Percentiles rank a stretch among this genome's conserved stretches.
These are phyloP conservation scores for Begonia masoniana DNA, from an alignment of 306 rosid genomes.

Conservation along the genomic window DNA sequence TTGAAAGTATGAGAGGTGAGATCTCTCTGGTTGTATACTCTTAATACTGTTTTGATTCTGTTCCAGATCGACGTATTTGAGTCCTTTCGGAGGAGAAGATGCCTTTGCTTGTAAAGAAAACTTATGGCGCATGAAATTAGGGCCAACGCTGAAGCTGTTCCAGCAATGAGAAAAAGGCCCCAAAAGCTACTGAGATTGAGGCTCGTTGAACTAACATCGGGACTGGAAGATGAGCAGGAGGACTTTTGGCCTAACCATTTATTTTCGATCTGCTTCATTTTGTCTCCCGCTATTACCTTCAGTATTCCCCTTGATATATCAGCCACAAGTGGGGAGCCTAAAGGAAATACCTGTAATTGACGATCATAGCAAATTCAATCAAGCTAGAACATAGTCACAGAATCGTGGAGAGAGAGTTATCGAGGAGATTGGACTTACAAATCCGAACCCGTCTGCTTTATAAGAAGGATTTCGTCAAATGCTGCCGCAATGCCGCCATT, in stretches of 20 bases:
- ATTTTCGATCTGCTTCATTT: slow-evolving; percentile 4
- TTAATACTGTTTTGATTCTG: no score
- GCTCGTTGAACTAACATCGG: slow-evolving; percentile 2
- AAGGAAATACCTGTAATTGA: slow-evolving; percentile 22
- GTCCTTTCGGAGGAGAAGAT: no score
- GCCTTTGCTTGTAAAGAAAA: no score
- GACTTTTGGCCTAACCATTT: background rate
- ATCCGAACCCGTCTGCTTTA: no score
- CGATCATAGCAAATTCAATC: background rate
- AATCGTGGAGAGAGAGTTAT: slow-evolving; percentile 5
- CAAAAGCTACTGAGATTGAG: background rate
- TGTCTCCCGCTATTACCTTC: slow-evolving; percentile 16
- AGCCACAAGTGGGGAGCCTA: slow-evolving; percentile 20
- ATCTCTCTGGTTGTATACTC: no score
- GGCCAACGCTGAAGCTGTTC: background rate
- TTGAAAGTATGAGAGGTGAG: slow-evolving; percentile 9
- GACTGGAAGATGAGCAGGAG: background rate
- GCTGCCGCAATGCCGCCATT: no score
- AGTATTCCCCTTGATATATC: slow-evolving; percentile 27
- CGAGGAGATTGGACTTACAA: no score
- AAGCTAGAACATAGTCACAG: slow-evolving; percentile 17
- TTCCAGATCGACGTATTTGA: no score
- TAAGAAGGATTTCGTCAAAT: no score
- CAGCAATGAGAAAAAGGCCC: slow-evolving; percentile 9
- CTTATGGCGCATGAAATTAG: no score